Evolutionary conservation across 495 filamentous ascomycete genomes (phyloP).

Genomic region (Hypomontagnella submonticulosa): DNA sequence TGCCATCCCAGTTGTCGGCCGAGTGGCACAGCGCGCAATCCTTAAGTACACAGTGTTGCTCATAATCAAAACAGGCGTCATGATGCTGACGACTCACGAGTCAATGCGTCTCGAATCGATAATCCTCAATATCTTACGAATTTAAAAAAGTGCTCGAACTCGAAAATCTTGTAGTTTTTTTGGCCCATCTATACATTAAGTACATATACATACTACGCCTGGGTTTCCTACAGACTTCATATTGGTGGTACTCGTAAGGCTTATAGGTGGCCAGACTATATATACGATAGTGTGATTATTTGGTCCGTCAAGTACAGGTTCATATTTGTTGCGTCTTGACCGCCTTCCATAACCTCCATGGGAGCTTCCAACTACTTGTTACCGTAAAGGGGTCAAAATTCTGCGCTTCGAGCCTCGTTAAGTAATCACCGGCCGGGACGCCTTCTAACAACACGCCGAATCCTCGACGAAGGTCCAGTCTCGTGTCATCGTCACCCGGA

Average conservation of each 20-base stretch:
- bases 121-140: neutral
- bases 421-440: conserved; percentile 79
- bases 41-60: neutral
- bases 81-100: neutral
- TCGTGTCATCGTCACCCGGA: conserved; percentile 45
- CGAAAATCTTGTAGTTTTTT: too few relatives aligned
- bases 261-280: neutral
- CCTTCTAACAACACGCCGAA: conserved; percentile 85
- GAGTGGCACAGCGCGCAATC: too few relatives aligned
- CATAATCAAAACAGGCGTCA: conserved; percentile 15
- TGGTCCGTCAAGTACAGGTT: neutral
- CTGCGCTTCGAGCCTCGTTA: conserved; percentile 76
- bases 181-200: too few relatives aligned
- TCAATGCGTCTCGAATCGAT: neutral
- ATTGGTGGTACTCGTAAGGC: too few relatives aligned
- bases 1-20: too few relatives aligned
- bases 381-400: conserved; percentile 83
- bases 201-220: too few relatives aligned
- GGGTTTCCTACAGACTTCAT: too few relatives aligned
- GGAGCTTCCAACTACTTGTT: conserved; percentile 84
- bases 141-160: too few relatives aligned
- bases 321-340: conserved; percentile 67
- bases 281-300: neutral
- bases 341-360: conserved; percentile 84
- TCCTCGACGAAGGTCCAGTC: conserved; percentile 67